A percentile compares a stretch with the other conserved stretches of the same genome.
These are phyloP conservation scores for Teratosphaeria viscida DNA, from an alignment of 2,329 filamentous ascomycete genomes.

Conservation along the genomic window DNA sequence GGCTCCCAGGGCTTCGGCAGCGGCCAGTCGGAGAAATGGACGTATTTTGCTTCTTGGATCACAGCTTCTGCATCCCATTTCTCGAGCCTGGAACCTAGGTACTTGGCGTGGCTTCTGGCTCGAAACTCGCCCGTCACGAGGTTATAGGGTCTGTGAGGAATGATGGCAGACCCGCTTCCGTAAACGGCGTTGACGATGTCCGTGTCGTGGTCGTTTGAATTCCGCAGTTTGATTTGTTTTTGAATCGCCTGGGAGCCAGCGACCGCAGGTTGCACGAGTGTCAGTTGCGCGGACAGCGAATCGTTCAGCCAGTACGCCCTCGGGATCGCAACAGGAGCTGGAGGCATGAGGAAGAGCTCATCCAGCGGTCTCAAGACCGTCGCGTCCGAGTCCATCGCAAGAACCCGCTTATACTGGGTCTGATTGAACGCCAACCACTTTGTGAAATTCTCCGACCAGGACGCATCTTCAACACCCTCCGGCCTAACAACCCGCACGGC, in stretches of 20 bases:
- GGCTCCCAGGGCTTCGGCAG: slow-evolving; percentile 55
- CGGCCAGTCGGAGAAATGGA: slow-evolving; percentile 65
- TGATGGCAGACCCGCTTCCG: slow-evolving; percentile 47
- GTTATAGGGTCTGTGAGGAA: slow-evolving; percentile 55
- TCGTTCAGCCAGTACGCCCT: slow-evolving; percentile 60
- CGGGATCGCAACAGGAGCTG: slow-evolving; percentile 51
- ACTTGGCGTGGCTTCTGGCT: slow-evolving; percentile 39
- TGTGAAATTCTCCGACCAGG: slow-evolving; percentile 53
- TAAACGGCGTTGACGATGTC: slow-evolving; percentile 52
- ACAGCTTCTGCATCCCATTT: slow-evolving; percentile 49
- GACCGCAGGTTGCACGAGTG: slow-evolving; percentile 11
- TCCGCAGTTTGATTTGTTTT: slow-evolving; percentile 1
- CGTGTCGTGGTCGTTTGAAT: slow-evolving; percentile 27
- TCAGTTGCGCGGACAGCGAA: slow-evolving; percentile 7
- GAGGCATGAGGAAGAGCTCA: slow-evolving; percentile 58
- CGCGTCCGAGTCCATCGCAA: slow-evolving; percentile 54
- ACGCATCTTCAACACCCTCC: slow-evolving; percentile 17
- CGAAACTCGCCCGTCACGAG: slow-evolving; percentile 56
- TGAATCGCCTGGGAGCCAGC: slow-evolving; percentile 6
- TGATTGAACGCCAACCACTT: slow-evolving; percentile 62
- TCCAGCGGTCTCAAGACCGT: slow-evolving; percentile 55
- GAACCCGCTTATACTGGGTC: slow-evolving; percentile 49
- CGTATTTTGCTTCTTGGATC: slow-evolving; percentile 51
- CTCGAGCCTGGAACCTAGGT: slow-evolving; percentile 38
- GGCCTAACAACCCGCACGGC: slow-evolving; percentile 31